Evolutionary conservation across 805 yeast species (phyloP), one percentile per base, ranked within the genome.

Genomic region (Candida mattraensis): DNA sequence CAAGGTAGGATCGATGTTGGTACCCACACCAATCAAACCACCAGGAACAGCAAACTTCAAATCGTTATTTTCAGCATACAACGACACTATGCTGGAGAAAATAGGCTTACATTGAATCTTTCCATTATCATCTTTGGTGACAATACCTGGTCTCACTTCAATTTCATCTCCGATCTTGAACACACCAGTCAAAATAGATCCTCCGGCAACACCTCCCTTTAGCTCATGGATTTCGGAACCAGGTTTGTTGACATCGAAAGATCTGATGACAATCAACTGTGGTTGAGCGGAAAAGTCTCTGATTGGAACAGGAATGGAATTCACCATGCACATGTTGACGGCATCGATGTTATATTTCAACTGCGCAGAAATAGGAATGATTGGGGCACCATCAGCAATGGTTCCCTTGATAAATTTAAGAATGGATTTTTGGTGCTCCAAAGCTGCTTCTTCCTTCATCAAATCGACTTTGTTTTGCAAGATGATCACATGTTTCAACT

Each of bases 171-270:
- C 98, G 47, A 93, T 74, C 63, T 86, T 83, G 73, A 93, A 87
- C 31, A 93, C 99, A 77, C 99, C 99, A 42, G 81, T 87, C 60
- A 93, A 75, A 55, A 93, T 91, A 35, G 96, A 87, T 53, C 99
- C 99, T 74, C 99, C 99, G 29, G 99, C 99, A 62, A 93, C 98
- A 80, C 99, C 99, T 58, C 99, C 99, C 70, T 89, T 89, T 63
- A 93, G 77, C 55, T 91, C 98, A 50, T 84, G 89, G 51, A 94
- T 87, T 67, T 89, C 97, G 28, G 96, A 81, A 71, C 99, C 99
- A 42, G 99, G 99, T 69, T 87, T 89, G 72, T 93, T 93, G 49
- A 93, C 99, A 66, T 93, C 99, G 63, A 93, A 93, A 21, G 98
- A 91, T 72, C 99, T 84, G 58, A 93, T 94, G 39, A 93, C 98